Percentiles rank a stretch among this genome's conserved stretches.
Conservation (phyloP, 768 basidiomycete species). For the Leccinellum rugosiceps region DNA sequence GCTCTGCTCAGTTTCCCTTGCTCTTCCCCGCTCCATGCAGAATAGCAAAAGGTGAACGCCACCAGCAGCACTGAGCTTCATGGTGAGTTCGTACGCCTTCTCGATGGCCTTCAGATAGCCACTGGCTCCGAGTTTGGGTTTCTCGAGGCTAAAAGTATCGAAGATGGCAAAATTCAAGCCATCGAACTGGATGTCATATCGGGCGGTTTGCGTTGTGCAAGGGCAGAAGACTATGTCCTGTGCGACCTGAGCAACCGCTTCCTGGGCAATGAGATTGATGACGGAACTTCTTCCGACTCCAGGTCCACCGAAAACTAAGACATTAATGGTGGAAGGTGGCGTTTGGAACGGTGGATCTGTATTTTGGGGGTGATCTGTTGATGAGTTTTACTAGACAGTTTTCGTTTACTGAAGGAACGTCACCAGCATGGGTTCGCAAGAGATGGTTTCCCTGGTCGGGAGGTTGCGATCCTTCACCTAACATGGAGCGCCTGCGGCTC, state of each 20-base stretch:
- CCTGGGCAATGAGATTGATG: slow-evolving; percentile 5
- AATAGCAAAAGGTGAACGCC: slow-evolving; percentile 43
- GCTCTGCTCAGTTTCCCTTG: slow-evolving; percentile 32
- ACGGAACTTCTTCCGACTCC: no score
- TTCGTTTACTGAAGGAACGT: no score
- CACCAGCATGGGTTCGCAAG: no score
- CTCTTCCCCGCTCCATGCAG: slow-evolving; percentile 36
- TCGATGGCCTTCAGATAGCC: slow-evolving; percentile 27
- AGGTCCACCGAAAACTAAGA: slow-evolving; percentile 19
- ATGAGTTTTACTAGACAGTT: no score
- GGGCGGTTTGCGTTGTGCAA: slow-evolving; percentile 22
- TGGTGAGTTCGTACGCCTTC: slow-evolving; percentile 32
- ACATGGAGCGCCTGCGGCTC: no score
- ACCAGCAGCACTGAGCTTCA: slow-evolving; percentile 21
- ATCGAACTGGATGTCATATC: slow-evolving; percentile 26
- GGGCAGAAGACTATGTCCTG: no score
- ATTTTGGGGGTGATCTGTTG: slow-evolving; percentile 6
- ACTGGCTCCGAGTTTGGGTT: slow-evolving; percentile 26
- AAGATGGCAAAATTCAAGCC: slow-evolving; percentile 21
- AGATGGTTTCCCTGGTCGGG: no score
- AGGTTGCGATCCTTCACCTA: no score
- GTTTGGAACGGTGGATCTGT: background rate
- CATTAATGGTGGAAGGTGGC: slow-evolving; percentile 24
- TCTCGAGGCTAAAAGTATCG: slow-evolving; percentile 35
- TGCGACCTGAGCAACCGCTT: slow-evolving; percentile 19